These are phyloP conservation scores for Loxodes magnus DNA, from an alignment of 73 alveolate species.

Conservation along the genomic window DNA sequence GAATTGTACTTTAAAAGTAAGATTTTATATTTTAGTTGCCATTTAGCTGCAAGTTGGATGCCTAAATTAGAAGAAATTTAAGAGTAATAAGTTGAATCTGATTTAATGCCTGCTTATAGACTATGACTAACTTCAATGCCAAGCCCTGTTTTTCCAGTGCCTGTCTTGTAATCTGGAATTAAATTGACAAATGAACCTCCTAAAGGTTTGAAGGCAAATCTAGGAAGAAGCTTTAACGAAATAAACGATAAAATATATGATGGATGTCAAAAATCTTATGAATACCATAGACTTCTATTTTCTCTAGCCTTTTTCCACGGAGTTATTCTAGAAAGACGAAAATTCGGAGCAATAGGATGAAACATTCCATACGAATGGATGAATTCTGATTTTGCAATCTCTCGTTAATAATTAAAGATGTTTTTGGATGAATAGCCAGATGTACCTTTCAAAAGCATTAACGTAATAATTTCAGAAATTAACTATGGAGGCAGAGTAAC, in stretches of 20 bases:
- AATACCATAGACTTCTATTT: slow-evolving; percentile 90
- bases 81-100: slow-evolving; percentile 91
- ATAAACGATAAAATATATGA: slow-evolving; percentile 23
- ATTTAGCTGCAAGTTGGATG: slow-evolving; percentile 99
- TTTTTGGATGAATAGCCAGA: slow-evolving; percentile 90
- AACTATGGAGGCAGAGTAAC: slow-evolving; percentile 99
- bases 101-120: slow-evolving; percentile 88
- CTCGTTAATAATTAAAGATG: slow-evolving; percentile 84
- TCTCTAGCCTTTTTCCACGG: slow-evolving; percentile 99
- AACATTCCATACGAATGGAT: slow-evolving; percentile 99
- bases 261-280: slow-evolving; percentile 37
- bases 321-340: slow-evolving; percentile 98
- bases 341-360: slow-evolving; percentile 99
- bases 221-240: slow-evolving; percentile 92
- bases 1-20: slow-evolving; percentile 99
- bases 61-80: slow-evolving; percentile 98
- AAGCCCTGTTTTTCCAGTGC: slow-evolving; percentile 97
- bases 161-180: slow-evolving; percentile 84
- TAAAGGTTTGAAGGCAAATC: slow-evolving; percentile 98
- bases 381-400: slow-evolving; percentile 96
- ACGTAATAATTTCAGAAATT: slow-evolving; percentile 85
- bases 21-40: slow-evolving; percentile 99
- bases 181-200: slow-evolving; percentile 99
- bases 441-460: slow-evolving; percentile 80
- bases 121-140: slow-evolving; percentile 99